Evolutionary conservation across 1,284 basidiomycete species (phyloP).

Genomic region (Boletus smithii): DNA sequence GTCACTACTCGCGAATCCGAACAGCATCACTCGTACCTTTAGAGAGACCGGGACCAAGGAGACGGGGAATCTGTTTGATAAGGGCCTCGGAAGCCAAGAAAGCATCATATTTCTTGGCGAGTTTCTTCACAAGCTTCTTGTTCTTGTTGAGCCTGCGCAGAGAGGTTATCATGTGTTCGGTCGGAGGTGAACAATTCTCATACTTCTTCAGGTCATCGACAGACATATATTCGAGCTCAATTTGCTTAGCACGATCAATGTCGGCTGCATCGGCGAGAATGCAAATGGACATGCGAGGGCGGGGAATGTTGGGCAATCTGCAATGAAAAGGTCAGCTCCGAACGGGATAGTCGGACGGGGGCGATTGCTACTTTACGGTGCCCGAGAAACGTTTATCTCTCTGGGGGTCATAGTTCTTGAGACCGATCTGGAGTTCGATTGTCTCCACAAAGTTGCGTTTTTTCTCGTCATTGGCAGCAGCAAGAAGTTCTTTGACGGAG

Average conservation of each 20-base stretch:
- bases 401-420: constrained; percentile 98
- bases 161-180: constrained; percentile 2
- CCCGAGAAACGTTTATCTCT: constrained; percentile 96
- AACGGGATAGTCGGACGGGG: background rate
- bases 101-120: constrained; percentile 99
- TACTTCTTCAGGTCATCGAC: constrained; percentile 99
- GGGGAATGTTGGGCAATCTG: constrained; percentile 94
- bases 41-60: constrained; percentile 98
- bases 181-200: constrained; percentile 22
- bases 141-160: constrained; percentile 89
- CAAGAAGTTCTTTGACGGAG: constrained; percentile 84
- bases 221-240: constrained; percentile 97
- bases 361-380: constrained; percentile 76
- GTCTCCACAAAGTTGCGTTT: constrained; percentile 90
- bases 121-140: constrained; percentile 99
- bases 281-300: constrained; percentile 98
- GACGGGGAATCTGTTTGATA: constrained; percentile 99
- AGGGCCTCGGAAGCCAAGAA: constrained; percentile 97
- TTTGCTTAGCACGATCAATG: constrained; percentile 98
- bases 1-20: no score
- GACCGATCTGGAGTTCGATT: constrained; percentile 93
- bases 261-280: constrained; percentile 99
- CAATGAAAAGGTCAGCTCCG: constrained; percentile 1
- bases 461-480: constrained; percentile 77
- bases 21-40: constrained; percentile 63